Evolutionary conservation across 2,329 filamentous ascomycete genomes (phyloP).

Genomic region (Fusarium hainanense): DNA sequence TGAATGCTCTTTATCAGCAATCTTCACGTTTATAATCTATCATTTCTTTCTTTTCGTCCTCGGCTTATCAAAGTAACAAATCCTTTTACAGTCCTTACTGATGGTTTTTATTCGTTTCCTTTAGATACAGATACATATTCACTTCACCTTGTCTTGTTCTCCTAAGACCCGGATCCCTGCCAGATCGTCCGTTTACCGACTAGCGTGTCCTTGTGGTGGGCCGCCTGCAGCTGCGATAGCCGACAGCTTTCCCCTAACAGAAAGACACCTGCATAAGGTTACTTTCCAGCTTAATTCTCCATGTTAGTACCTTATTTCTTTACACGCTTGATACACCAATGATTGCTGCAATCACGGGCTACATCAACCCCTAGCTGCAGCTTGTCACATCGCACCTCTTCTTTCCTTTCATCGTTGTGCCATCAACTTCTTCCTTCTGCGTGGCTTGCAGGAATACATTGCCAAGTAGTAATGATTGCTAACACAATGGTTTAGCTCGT

Average conservation of each 20-base stretch:
- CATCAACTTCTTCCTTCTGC: conserved; percentile 23
- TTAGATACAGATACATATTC: conserved; percentile 39
- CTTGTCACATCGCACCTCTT: conserved; percentile 9
- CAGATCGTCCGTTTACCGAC: conserved; percentile 29
- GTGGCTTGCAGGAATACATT: conserved; percentile 20
- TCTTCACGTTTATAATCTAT: conserved; percentile 12
- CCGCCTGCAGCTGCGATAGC: conserved; percentile 38
- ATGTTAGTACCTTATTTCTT: conserved; percentile 43
- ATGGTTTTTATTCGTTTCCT: conserved; percentile 35
- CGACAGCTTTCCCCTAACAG: conserved; percentile 37
- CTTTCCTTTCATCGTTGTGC: conserved; percentile 3
- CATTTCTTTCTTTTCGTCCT: background rate
- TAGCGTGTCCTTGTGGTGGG: conserved; percentile 44
- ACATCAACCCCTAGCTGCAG: conserved; percentile 37
- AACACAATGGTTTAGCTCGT: conserved; percentile 48
- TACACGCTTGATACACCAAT: conserved; percentile 23
- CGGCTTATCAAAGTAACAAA: background rate
- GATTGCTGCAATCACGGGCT: conserved; percentile 28
- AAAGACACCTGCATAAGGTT: conserved; percentile 33
- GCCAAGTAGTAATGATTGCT: conserved; percentile 45
- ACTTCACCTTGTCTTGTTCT: conserved; percentile 22
- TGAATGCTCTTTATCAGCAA: conserved; percentile 26
- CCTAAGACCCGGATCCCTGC: conserved; percentile 38
- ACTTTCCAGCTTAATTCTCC: conserved; percentile 27
- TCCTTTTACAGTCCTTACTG: conserved; percentile 37